Evolutionary conservation across 2,329 filamentous ascomycete genomes (phyloP).

Genomic region (Pseudocercospora eumusae): DNA sequence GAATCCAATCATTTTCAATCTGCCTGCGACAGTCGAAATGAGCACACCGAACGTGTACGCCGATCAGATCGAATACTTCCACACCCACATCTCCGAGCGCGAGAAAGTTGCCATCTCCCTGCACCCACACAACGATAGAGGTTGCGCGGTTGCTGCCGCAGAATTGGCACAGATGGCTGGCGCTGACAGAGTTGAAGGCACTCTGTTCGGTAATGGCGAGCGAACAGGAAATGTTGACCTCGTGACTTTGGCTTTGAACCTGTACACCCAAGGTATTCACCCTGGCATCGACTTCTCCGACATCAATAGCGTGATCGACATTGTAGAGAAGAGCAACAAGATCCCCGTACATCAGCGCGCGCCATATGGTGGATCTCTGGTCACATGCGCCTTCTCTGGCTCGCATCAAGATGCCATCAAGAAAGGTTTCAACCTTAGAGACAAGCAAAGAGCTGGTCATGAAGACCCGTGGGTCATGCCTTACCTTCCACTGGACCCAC

Average conservation of each 20-base stretch:
- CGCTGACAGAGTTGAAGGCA: constrained; percentile 90
- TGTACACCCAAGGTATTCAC: constrained; percentile 89
- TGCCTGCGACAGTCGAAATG: constrained; percentile 95
- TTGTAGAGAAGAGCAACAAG: constrained; percentile 91
- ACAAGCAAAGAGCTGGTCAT: constrained; percentile 58
- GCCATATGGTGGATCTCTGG: constrained; percentile 86
- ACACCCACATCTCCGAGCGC: constrained; percentile 76
- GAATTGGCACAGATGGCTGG: constrained; percentile 96
- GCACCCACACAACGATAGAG: constrained; percentile 93
- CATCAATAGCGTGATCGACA: constrained; percentile 79
- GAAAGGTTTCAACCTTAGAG: constrained; percentile 75
- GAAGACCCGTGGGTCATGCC: constrained; percentile 80
- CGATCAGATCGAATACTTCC: constrained; percentile 96
- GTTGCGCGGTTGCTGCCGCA: constrained; percentile 83
- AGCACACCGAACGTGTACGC: constrained; percentile 93
- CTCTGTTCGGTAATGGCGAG: constrained; percentile 92
- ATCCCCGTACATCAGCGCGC: constrained; percentile 88
- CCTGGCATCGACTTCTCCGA: constrained; percentile 90
- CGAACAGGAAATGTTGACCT: constrained; percentile 94
- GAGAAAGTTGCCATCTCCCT: constrained; percentile 87
- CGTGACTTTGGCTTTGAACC: constrained; percentile 86
- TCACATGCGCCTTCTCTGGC: constrained; percentile 89
- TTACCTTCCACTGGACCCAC: constrained; percentile 88
- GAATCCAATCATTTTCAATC: constrained; percentile 90
- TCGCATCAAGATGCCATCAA: constrained; percentile 96